Base-by-base conservation (phyloP, 179 eudicot genomes). In the Patellifolia procumbens region DNA sequence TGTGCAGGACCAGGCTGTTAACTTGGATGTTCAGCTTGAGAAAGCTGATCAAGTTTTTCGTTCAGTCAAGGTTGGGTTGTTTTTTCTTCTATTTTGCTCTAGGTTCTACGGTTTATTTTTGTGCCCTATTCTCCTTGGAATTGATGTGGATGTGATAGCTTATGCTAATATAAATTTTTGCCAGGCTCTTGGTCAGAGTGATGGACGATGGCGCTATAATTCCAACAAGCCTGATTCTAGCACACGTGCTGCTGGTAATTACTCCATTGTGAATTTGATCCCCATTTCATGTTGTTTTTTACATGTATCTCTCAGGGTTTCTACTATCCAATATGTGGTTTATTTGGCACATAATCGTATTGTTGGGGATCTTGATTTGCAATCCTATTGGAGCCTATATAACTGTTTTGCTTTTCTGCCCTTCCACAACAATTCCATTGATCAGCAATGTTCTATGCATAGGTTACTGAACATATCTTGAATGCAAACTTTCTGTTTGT, bases 191-290 rank as follows among this genome's bases (percentile, higher is more conserved):
- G 88, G 92, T 84, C 94, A 91, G 75, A 94, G 98, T 86, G 98
- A 94, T 89, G 98, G 98, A 78, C 88, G 94, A 76, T 94, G 98
- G 98, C 98, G 97, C 31, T 89, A 88, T 46, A 88, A 84, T 85
- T 88, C 93, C 56, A 88, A 82, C 82, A 90, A 92, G 70, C 94
- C 97, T 16, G 94, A 86, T 66, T 91, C 98, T 62, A 94, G 98
- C 81, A 85, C 90, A 76, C 85, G 81, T 79, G 97, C 98, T 80
- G 97, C 98, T 82, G 98, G 98, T 94, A 88, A 78, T n/a, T 20
- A 65, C 42, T 65, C 53, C 55, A 55, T 35, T 31, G n/a, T 22
- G 20, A 32, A 19, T 20, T 61, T 75, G 45, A 70, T 19, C 22
- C n/a, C 46, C 39, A 24, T 31, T 7, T 65, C 16, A 6, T 55